Evolutionary conservation across 2,329 filamentous ascomycete species (phyloP).

Genomic region (Coniella vitis): DNA sequence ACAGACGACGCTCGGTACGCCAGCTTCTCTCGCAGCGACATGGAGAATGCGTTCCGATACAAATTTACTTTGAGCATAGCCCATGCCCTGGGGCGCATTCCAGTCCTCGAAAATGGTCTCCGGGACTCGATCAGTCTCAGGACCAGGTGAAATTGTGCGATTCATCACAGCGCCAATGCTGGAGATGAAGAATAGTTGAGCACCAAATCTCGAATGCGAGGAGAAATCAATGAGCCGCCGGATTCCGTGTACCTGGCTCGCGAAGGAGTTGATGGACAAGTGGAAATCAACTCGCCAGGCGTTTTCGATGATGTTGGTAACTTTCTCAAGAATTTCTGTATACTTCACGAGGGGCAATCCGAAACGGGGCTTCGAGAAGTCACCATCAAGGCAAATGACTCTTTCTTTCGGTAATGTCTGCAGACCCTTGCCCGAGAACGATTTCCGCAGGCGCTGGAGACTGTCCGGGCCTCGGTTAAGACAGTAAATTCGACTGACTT

Average conservation of each 20-base stretch:
- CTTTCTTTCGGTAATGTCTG: neutral
- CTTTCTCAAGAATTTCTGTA: neutral
- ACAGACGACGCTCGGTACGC: constrained; percentile 33
- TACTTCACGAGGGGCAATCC: constrained; percentile 2
- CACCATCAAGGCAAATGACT: constrained; percentile 1
- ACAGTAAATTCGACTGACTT: constrained; percentile 1
- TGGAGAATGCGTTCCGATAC: constrained; percentile 36
- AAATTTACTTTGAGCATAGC: constrained; percentile 39
- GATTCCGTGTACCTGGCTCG: neutral
- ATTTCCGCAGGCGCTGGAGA: constrained; percentile 1
- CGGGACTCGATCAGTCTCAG: constrained; percentile 25
- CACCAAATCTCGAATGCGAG: constrained; percentile 3
- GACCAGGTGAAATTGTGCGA: constrained; percentile 24
- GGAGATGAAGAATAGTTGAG: constrained; percentile 35
- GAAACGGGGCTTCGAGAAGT: constrained; percentile 4
- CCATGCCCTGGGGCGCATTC: constrained; percentile 22
- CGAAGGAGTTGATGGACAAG: constrained; percentile 3
- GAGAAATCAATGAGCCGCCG: constrained; percentile 5
- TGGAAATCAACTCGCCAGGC: constrained; percentile 11
- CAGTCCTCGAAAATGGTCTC: constrained; percentile 32
- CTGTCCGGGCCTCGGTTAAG: constrained; percentile 7
- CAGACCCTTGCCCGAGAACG: neutral
- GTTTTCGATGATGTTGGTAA: constrained; percentile 4
- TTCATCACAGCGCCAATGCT: constrained; percentile 32
- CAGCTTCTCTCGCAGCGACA: constrained; percentile 26